Evolutionary conservation across 768 basidiomycete species (phyloP), one percentile per base, ranked within the genome.

Genomic region (Brasilioporus rufonigricans): DNA sequence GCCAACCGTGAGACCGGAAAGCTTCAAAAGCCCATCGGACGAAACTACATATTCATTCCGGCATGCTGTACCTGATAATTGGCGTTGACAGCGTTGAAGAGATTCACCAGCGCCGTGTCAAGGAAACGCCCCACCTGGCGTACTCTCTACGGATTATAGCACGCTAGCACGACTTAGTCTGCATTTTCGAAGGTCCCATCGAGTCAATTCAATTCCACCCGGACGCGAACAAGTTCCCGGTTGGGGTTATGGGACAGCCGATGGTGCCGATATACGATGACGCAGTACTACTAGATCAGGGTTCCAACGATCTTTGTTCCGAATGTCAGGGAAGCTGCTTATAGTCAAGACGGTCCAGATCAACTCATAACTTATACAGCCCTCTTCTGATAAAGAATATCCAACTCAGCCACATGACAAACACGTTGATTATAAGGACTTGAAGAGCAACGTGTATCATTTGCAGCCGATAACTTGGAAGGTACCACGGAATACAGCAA

Each of bases 371-470:
- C 14, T 44, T 52, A 16, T 59, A 46, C 46, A 53, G 56, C 46
- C 39, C 48, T 26, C 44, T 61, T 66, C 65, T 63, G 70, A 70
- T 71, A 71, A 63, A 59, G 59, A 55, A 57, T 29, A 14, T 56
- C 58, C 54, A 52, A 55, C 48, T 16, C 54, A 58, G 68, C 70
- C 68, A 70, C 60, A 71, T 71, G 61, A 67, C 60, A 65, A 69
- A 62, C 62, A 60, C 44, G 35, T 52, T 48, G 52, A 26, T 53
- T 55, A 52, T 41, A 53, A 55, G 46, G 52, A 44, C 45, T 53
- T 49, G 48, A 54, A 54, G 47, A 1, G 50, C 54, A 68, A 59
- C 64, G 58, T 69, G 63, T 44, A 54, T 38, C 51, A 33, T 33
- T 49, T 45, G 19, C 31, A 44, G 43, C 55, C 47, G 58, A 52